Evolutionary conservation across 2,329 filamentous ascomycete genomes (phyloP), one percentile per base, ranked within the genome.

Genomic region (Ceratocystis colombiana): DNA sequence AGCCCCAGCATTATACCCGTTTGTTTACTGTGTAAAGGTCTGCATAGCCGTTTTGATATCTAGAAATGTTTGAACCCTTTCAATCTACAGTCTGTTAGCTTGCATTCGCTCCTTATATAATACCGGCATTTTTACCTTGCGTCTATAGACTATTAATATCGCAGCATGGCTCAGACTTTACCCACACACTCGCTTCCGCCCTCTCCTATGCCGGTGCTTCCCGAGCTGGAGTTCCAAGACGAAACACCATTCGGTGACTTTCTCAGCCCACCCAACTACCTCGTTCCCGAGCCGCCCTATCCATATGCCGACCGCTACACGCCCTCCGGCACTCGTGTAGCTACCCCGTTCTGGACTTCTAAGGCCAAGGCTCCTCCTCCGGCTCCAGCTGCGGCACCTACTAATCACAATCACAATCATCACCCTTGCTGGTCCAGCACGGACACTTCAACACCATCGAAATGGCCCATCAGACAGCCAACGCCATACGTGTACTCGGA

Each of bases 81-180:
- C 53, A 59, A 8, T n/a, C 10, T 17, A 17, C 53, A 33, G 17
- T 30, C 28, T 37, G 15, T 30, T 33, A 59, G 53, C 53, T 33
- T 33, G 25, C 28, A 33, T 59, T 59, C 28, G 28, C 53, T 59
- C 53, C 53, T 59, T 59, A 59, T 59, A 59, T 33, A 30, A 59
- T n/a, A 59, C 53, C 53, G 53, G 53, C 53, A 59, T 59, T 6
- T 37, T 59, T 59, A 59, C 17, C 53, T 59, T 37, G 28, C n/a
- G 53, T 59, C 12, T 59, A 59, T 17, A 20, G n/a, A 30, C 53
- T 22, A n/a, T 22, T 17, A 59, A 33, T 33, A 59, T 30, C 3
- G 3, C 17, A 59, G 53, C 28, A 59, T 59, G 53, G 53, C 53
- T 37, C 53, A 30, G 28, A 59, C 53, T 30, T 33, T 53, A 8